phyloP scores from a whole-genome alignment of 371 early-diverging fungal genomes.

The Rhizopus microsporus region DNA sequence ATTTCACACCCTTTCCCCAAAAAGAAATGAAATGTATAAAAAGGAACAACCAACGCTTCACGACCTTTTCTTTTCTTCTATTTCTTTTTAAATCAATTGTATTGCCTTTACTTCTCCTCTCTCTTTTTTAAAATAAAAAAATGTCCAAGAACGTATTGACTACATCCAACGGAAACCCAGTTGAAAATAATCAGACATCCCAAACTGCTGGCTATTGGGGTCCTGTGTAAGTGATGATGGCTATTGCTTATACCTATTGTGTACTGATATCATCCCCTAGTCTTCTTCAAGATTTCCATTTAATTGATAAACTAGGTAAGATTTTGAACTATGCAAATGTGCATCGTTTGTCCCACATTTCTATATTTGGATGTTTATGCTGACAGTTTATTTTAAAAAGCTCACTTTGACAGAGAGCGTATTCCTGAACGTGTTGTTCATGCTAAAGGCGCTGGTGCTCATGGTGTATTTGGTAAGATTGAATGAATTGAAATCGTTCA shows the following conservation, averaged over 20 bases:
- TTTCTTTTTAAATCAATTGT: not conserved
- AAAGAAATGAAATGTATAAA: not conserved
- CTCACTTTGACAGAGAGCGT: slow-evolving; percentile 86
- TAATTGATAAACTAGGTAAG: slow-evolving; percentile 70
- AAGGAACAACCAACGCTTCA: not conserved
- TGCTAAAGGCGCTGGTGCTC: slow-evolving; percentile 54
- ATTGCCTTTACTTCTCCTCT: slow-evolving; percentile 7
- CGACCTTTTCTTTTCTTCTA: not conserved
- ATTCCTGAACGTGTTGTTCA: slow-evolving; percentile 59
- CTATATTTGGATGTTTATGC: slow-evolving; percentile 12
- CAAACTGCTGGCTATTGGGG: slow-evolving; percentile 62
- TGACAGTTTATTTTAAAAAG: slow-evolving; percentile 21
- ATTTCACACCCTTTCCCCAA: not conserved
- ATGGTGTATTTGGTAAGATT: slow-evolving; percentile 68
- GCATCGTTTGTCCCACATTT: not conserved
- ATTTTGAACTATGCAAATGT: not conserved
- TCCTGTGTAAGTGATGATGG: slow-evolving; percentile 31
- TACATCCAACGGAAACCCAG: slow-evolving; percentile 66
- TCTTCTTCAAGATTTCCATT: slow-evolving; percentile 73
- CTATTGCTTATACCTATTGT: not conserved
- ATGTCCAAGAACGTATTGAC: slow-evolving; percentile 38
- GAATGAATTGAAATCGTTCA: slow-evolving; percentile 1
- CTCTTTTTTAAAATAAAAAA: not conserved
- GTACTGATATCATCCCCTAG: not conserved
- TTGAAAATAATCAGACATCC: slow-evolving; percentile 70